phyloP scores from a whole-genome alignment of 2,329 filamentous ascomycete species.

The Pyrenophora seminiperda region DNA sequence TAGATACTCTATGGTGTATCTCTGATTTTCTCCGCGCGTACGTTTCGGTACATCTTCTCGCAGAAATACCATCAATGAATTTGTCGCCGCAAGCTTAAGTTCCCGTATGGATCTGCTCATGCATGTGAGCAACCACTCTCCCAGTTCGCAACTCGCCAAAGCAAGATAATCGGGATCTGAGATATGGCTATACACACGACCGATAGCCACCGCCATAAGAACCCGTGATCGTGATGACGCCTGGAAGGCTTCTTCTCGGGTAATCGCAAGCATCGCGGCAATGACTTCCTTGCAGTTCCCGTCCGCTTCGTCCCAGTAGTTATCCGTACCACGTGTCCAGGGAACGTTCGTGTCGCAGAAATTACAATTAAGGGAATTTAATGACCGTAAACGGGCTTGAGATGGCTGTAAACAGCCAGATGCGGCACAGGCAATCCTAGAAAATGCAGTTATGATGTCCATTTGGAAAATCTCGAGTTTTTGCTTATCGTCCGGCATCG shows the following conservation, averaged over 20 bases:
- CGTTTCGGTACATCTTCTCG: constrained; percentile 54
- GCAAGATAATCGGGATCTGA: constrained; percentile 64
- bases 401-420: constrained; percentile 26
- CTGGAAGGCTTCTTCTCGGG: constrained; percentile 36
- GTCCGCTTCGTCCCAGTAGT: constrained; percentile 33
- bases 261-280: constrained; percentile 39
- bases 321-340: constrained; percentile 1
- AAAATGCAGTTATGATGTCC: constrained; percentile 36
- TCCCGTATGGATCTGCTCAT: constrained; percentile 85
- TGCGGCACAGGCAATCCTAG: constrained; percentile 44
- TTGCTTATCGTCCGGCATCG: constrained; percentile 19
- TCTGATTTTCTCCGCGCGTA: constrained; percentile 67
- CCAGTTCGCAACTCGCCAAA: constrained; percentile 69
- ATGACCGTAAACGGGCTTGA: constrained; percentile 7
- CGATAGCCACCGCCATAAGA: constrained; percentile 55
- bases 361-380: constrained; percentile 24
- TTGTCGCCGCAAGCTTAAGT: constrained; percentile 77
- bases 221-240: constrained; percentile 37
- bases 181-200: constrained; percentile 71
- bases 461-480: constrained; percentile 26
- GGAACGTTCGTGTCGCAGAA: constrained; percentile 31
- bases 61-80: constrained; percentile 70
- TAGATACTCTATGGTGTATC: constrained; percentile 71
- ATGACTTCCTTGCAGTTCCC: constrained; percentile 43
- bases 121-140: constrained; percentile 81